Evolutionary conservation across 1,139 yeast species (phyloP), one percentile per base, ranked within the genome.

Genomic region (Pichia sp.): DNA sequence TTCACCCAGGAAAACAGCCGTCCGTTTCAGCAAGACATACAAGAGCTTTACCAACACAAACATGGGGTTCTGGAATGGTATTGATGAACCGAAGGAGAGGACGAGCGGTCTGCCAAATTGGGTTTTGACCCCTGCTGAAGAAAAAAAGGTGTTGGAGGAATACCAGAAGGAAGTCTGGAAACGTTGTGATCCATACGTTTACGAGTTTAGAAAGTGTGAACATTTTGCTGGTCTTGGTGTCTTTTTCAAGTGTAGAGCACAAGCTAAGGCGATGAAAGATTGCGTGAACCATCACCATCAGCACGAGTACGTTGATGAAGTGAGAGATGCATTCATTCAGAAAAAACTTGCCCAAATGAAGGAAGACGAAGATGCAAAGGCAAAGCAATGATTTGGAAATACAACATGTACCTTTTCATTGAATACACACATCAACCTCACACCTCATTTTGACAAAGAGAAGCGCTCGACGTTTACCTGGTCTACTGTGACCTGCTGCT

Each of bases 91-190:
- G 19, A 33, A 24, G 21, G 20, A 29, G 21, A 30, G 36, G 27
- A 49, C 52, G 9, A 50, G 50, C 1, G 60, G 59, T 6, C 59
- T 83, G 29, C 95, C 95, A 1, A 66, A 76, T 12, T 87, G 96
- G 96, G 73, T 85, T 49, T 66, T 87, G 28, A 76, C 93, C 0
- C 95, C 96, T 4, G 72, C 72, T 48, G 96, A 87, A 55, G 96
- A 87, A 55, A 80, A 80, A 59, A 74, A 79, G 47, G 77, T 86
- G 24, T 75, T 86, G 48, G 78, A 76, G 49, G 72, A 86, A 50
- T 78, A 93, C 77, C 82, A 86, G 59, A 75, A 69, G 44, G 72
- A 71, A 55, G 76, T 95, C 0, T 83, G 86, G 62, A 67, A 71
- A 33, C 62, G 64, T 44, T 87, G 96, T 58, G 87, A 80, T 50